Evolutionary conservation across 2,329 filamentous ascomycete species (phyloP).

Genomic region (Trichoderma oligosporum): DNA sequence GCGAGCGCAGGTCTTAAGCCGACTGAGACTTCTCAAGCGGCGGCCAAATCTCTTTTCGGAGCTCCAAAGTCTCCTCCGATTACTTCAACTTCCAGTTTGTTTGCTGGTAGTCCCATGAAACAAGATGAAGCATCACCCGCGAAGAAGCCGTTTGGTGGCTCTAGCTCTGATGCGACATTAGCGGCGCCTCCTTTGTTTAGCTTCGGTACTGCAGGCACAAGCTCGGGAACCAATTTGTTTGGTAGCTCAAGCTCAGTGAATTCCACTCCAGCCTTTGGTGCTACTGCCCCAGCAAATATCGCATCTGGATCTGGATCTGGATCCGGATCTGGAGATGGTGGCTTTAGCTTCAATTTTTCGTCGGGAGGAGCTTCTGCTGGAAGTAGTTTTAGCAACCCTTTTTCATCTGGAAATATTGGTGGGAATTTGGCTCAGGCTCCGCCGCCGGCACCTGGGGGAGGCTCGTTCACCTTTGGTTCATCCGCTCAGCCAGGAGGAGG

Average conservation of each 20-base stretch:
- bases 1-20: slow-evolving; percentile 27
- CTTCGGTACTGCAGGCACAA: slow-evolving; percentile 28
- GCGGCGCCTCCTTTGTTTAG: slow-evolving; percentile 34
- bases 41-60: slow-evolving; percentile 39
- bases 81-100: slow-evolving; percentile 29
- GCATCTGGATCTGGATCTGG: slow-evolving; percentile 20
- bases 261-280: slow-evolving; percentile 20
- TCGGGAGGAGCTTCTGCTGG: slow-evolving; percentile 25
- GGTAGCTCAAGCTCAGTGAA: slow-evolving; percentile 36
- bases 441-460: slow-evolving; percentile 28
- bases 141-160: slow-evolving; percentile 35
- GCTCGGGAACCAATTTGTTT: slow-evolving; percentile 40
- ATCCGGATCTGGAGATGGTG: slow-evolving; percentile 13
- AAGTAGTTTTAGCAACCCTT: slow-evolving; percentile 40
- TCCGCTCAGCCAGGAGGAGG: slow-evolving; percentile 19
- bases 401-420: slow-evolving; percentile 31
- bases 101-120: slow-evolving; percentile 43
- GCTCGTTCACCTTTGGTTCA: slow-evolving; percentile 39
- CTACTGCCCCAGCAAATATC: slow-evolving; percentile 26
- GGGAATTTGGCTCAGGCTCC: slow-evolving; percentile 24
- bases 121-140: slow-evolving; percentile 40
- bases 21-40: slow-evolving; percentile 28
- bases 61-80: slow-evolving; percentile 35
- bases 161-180: slow-evolving; percentile 22
- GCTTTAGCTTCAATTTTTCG: slow-evolving; percentile 34